These are phyloP conservation scores for Aspergillus hiratsukae DNA, from an alignment of 2,329 filamentous ascomycete species.

Conservation along the genomic window DNA sequence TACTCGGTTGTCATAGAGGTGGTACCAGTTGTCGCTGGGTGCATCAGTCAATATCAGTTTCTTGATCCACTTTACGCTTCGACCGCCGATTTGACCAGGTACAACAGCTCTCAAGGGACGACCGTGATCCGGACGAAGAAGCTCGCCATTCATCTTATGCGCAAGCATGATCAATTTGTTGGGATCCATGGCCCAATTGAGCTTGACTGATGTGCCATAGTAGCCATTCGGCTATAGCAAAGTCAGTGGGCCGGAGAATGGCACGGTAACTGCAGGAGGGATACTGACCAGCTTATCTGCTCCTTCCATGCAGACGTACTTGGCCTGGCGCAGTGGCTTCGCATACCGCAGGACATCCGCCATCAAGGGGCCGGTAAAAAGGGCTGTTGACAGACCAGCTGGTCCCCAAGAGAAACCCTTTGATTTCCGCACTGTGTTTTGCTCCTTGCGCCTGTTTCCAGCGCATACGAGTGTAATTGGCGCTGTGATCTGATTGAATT, in stretches of 20 bases:
- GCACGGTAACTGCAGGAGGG: not conserved
- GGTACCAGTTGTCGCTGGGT: slow-evolving; percentile 91
- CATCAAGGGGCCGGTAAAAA: slow-evolving; percentile 81
- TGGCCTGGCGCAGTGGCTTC: slow-evolving; percentile 63
- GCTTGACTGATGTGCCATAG: slow-evolving; percentile 82
- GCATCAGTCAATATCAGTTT: slow-evolving; percentile 70
- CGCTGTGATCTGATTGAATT: slow-evolving; percentile 77
- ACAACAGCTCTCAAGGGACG: slow-evolving; percentile 78
- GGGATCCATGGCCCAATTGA: slow-evolving; percentile 82
- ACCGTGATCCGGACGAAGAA: slow-evolving; percentile 76
- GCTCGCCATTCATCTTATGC: slow-evolving; percentile 85
- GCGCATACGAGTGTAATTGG: slow-evolving; percentile 89
- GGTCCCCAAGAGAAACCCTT: slow-evolving; percentile 95
- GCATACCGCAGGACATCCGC: slow-evolving; percentile 66
- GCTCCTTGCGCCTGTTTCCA: slow-evolving; percentile 87
- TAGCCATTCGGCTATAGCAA: slow-evolving; percentile 66
- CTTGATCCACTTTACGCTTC: slow-evolving; percentile 91
- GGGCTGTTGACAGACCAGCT: slow-evolving; percentile 77
- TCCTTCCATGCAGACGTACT: slow-evolving; percentile 86
- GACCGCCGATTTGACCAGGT: slow-evolving; percentile 84
- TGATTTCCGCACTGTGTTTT: slow-evolving; percentile 83
- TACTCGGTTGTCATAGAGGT: slow-evolving; percentile 89
- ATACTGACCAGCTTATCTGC: slow-evolving; percentile 65
- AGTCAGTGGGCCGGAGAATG: slow-evolving; percentile 8
- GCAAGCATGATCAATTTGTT: slow-evolving; percentile 82